These are phyloP conservation scores for Plasmodium coatneyi DNA, from an alignment of 169 alveolate genomes.

Conservation along the genomic window DNA sequence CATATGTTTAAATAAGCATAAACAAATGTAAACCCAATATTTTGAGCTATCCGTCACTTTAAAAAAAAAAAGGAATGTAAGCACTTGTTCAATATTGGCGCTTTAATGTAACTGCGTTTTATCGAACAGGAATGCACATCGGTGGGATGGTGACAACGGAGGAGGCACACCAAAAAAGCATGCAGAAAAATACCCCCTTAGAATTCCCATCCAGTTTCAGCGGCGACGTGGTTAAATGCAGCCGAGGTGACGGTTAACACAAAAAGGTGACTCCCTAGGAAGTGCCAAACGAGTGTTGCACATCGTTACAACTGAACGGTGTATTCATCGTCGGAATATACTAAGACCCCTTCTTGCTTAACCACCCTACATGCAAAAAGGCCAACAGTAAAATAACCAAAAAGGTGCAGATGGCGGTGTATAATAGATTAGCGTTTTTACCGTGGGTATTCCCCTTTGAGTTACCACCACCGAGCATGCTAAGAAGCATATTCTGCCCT, in stretches of 20 bases:
- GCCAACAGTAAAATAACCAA: background rate
- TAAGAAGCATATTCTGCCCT: background rate
- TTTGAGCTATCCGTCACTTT: background rate
- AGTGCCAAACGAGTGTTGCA: background rate
- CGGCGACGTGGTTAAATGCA: background rate
- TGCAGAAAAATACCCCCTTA: background rate
- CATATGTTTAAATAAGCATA: background rate
- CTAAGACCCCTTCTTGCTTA: background rate
- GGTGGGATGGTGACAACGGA: background rate
- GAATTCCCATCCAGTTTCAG: background rate
- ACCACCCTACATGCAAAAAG: background rate
- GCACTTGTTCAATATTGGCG: background rate
- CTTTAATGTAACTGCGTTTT: background rate
- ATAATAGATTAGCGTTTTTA: background rate
- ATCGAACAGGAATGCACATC: background rate
- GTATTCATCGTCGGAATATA: background rate
- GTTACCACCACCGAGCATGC: background rate
- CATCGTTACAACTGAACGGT: background rate
- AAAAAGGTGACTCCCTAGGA: background rate
- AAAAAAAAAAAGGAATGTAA: background rate
- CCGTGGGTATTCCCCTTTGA: background rate
- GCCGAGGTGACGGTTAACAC: background rate
- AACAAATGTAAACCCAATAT: background rate
- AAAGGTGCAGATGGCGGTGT: background rate
- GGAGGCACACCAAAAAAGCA: background rate